A percentile compares a stretch with the other conserved stretches of the same genome.
Evolutionary conservation across 139 green algal species (phyloP).

Genomic region (Diplosphaera chodatii): DNA sequence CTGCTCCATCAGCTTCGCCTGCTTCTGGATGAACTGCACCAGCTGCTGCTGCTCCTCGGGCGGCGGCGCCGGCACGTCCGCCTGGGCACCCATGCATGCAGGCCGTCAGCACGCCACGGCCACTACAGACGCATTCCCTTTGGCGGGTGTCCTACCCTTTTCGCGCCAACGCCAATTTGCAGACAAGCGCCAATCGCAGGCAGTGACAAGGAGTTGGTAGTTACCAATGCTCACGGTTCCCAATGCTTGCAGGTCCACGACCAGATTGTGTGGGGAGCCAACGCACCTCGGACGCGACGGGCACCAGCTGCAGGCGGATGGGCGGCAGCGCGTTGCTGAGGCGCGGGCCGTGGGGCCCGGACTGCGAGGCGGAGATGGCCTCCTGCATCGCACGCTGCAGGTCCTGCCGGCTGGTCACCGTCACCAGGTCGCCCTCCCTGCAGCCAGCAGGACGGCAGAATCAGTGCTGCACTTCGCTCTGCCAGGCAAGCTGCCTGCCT

Average conservation of each 20-base stretch:
- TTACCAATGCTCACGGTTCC: too few relatives aligned
- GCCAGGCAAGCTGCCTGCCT: too few relatives aligned
- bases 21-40: slow-evolving; percentile 19
- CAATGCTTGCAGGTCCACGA: background rate
- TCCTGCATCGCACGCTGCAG: slow-evolving; percentile 36
- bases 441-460: slow-evolving; percentile 16
- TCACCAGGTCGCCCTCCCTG: slow-evolving; percentile 70
- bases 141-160: too few relatives aligned
- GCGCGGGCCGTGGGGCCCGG: slow-evolving; percentile 8
- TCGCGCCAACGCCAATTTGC: too few relatives aligned
- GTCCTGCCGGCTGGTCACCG: slow-evolving; percentile 55
- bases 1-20: slow-evolving; percentile 14
- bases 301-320: slow-evolving; percentile 26
- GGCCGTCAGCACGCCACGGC: too few relatives aligned
- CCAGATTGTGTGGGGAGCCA: background rate
- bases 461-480: too few relatives aligned
- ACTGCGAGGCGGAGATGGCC: slow-evolving; percentile 23
- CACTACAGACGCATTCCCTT: too few relatives aligned
- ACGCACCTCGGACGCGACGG: slow-evolving; percentile 28
- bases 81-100: too few relatives aligned
- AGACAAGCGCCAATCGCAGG: too few relatives aligned
- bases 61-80: slow-evolving; percentile 16
- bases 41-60: slow-evolving; percentile 19
- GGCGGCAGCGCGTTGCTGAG: slow-evolving; percentile 6
- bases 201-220: too few relatives aligned